Percentiles rank a stretch among this genome's conserved stretches.
These are phyloP conservation scores for Aspergillus diversus DNA, from an alignment of 495 filamentous ascomycete species.

Conservation along the genomic window DNA sequence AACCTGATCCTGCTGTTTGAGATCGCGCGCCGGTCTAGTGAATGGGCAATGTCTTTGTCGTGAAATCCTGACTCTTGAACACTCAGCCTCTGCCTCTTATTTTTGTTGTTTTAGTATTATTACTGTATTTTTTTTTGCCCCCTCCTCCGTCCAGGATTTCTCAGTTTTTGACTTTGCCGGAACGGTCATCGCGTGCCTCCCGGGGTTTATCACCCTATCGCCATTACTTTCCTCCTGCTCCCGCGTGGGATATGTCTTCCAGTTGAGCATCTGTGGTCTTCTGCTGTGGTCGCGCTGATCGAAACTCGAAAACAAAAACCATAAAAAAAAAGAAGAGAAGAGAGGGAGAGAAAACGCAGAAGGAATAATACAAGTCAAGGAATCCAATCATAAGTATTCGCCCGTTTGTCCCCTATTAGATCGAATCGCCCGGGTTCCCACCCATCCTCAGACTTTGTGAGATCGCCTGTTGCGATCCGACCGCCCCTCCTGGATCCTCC, in stretches of 20 bases:
- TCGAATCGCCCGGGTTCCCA: slow-evolving; percentile 2
- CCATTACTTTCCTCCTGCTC: not conserved
- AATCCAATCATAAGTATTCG: not conserved
- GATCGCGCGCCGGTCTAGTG: slow-evolving; percentile 1
- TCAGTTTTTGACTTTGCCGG: not conserved
- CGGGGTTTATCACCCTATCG: slow-evolving; percentile 1
- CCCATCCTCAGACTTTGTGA: slow-evolving; percentile 17
- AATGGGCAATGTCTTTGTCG: slow-evolving; percentile 2
- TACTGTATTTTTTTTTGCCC: not conserved
- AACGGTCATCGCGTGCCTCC: slow-evolving; percentile 5
- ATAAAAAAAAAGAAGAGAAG: not conserved
- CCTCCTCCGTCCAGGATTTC: not conserved
- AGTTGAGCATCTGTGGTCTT: not conserved
- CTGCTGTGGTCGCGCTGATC: not conserved
- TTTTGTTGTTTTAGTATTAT: not conserved
- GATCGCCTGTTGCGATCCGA: slow-evolving; percentile 40
- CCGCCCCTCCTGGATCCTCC: slow-evolving; percentile 55
- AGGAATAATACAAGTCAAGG: not conserved
- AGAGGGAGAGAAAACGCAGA: not conserved
- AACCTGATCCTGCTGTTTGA: not conserved
- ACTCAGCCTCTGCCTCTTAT: not conserved
- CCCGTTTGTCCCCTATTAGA: slow-evolving; percentile 7
- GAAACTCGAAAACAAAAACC: not conserved
- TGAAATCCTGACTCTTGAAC: not conserved
- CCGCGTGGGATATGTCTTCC: slow-evolving; percentile 6